phyloP scores from a whole-genome alignment of 2,329 filamentous ascomycete species.

The Penicillium sp. region DNA sequence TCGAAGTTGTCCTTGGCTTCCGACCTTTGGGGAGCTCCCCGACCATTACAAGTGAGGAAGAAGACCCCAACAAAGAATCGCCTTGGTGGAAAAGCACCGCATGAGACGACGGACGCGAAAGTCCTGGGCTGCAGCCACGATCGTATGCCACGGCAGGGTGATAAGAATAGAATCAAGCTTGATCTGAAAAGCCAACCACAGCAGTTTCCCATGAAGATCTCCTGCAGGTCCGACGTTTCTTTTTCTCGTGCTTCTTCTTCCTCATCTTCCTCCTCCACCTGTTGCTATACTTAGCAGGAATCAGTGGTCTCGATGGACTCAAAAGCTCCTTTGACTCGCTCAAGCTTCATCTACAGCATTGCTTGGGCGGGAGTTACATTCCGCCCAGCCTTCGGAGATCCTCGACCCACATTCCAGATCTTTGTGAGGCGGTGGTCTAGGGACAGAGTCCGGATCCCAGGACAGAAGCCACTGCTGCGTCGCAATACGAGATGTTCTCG shows the following conservation, averaged over 20 bases:
- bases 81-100: no score
- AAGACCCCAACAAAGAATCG: no score
- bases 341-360: slow-evolving; percentile 26
- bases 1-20: no score
- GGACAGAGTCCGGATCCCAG: slow-evolving; percentile 6
- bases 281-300: not conserved
- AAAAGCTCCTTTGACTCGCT: slow-evolving; percentile 18
- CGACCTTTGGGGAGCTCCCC: no score
- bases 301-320: not conserved
- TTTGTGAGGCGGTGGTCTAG: not conserved
- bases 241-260: not conserved
- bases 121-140: not conserved
- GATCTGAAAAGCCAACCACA: slow-evolving; percentile 5
- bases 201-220: slow-evolving; percentile 5
- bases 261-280: no score
- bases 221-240: slow-evolving; percentile 10
- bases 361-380: slow-evolving; percentile 28
- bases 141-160: slow-evolving; percentile 1
- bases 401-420: slow-evolving; percentile 23
- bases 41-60: no score
- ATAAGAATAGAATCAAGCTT: slow-evolving; percentile 19
- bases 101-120: no score
- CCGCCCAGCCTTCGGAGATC: slow-evolving; percentile 25
- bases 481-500: no score
- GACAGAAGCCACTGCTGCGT: not conserved